Percentiles rank a stretch among this genome's conserved stretches.
phyloP scores from a whole-genome alignment of 2,329 filamentous ascomycete genomes.

The Aspergillus nomiae region DNA sequence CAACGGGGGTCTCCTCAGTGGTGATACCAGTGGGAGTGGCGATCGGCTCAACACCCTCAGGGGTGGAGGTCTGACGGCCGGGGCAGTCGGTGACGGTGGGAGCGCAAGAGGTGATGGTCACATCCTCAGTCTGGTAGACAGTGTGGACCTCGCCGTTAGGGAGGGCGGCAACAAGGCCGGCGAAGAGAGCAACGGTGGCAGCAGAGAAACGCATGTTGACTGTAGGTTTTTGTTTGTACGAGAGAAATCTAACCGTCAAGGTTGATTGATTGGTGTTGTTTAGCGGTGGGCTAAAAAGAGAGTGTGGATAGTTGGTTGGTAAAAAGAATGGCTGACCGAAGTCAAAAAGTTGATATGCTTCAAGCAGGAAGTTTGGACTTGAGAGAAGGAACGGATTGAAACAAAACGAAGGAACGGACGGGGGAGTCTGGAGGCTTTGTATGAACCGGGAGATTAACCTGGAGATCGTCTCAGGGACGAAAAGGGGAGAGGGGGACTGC shows the following conservation, averaged over 20 bases:
- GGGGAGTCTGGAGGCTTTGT: constrained; percentile 37
- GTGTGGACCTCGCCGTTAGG: constrained; percentile 42
- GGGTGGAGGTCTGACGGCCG: constrained; percentile 27
- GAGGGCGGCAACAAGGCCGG: constrained; percentile 42
- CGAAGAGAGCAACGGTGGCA: constrained; percentile 44
- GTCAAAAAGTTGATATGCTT: constrained; percentile 39
- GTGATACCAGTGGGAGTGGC: constrained; percentile 14
- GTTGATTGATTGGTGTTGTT: constrained; percentile 21
- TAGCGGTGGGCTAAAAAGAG: constrained; percentile 21
- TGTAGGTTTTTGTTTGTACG: constrained; percentile 17
- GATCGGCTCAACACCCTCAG: constrained; percentile 24
- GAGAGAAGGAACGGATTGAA: constrained; percentile 28
- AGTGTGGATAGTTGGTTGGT: constrained; percentile 37
- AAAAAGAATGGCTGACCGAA: constrained; percentile 49
- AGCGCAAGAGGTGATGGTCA: constrained; percentile 65
- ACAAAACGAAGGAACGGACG: constrained; percentile 26
- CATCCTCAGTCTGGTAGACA: constrained; percentile 60
- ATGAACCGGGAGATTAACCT: constrained; percentile 43
- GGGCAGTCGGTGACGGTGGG: constrained; percentile 64
- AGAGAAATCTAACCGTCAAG: constrained; percentile 35
- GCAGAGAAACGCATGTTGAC: constrained; percentile 49
- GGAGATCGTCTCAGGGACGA: constrained; percentile 30
- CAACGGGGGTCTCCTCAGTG: constrained; percentile 4
- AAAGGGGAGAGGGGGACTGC: constrained; percentile 21
- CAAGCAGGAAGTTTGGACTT: constrained; percentile 36